Evolutionary conservation across 75 land plant species (phyloP).

Genomic region (Pinus tabuliformis): DNA sequence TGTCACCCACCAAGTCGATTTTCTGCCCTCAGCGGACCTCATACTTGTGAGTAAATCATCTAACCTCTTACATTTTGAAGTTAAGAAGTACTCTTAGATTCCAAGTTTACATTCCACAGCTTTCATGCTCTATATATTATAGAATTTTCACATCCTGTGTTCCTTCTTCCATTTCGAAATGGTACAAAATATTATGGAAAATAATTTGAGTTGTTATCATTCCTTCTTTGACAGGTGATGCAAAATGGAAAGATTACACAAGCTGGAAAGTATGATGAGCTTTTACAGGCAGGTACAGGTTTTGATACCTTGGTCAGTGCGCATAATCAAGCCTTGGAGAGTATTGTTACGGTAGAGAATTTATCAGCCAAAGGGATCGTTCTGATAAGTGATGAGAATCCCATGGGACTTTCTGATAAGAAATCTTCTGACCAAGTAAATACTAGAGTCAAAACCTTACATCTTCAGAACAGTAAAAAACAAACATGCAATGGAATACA

Average conservation of each 20-base stretch:
- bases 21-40: slow-evolving; percentile 82
- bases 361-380: slow-evolving; percentile 20
- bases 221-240: slow-evolving; percentile 67
- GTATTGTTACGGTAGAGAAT: slow-evolving; percentile 41
- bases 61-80: background rate
- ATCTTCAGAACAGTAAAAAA: slow-evolving; percentile 16
- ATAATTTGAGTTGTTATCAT: background rate
- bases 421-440: slow-evolving; percentile 2
- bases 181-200: background rate
- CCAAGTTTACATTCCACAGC: background rate
- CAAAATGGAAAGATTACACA: slow-evolving; percentile 84
- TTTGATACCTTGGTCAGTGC: slow-evolving; percentile 88
- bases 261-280: slow-evolving; percentile 84
- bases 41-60: slow-evolving; percentile 58
- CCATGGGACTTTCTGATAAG: slow-evolving; percentile 14
- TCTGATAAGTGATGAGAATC: background rate
- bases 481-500: slow-evolving; percentile 27
- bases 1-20: slow-evolving; percentile 94
- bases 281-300: slow-evolving; percentile 56
- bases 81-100: background rate
- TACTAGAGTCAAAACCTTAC: background rate
- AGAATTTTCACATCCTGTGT: background rate
- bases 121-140: background rate
- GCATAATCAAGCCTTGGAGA: slow-evolving; percentile 70
- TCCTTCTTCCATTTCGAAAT: slow-evolving; percentile 1